Evolutionary conservation across 2,329 filamentous ascomycete species (phyloP).

Genomic region (Lachnellula arida): DNA sequence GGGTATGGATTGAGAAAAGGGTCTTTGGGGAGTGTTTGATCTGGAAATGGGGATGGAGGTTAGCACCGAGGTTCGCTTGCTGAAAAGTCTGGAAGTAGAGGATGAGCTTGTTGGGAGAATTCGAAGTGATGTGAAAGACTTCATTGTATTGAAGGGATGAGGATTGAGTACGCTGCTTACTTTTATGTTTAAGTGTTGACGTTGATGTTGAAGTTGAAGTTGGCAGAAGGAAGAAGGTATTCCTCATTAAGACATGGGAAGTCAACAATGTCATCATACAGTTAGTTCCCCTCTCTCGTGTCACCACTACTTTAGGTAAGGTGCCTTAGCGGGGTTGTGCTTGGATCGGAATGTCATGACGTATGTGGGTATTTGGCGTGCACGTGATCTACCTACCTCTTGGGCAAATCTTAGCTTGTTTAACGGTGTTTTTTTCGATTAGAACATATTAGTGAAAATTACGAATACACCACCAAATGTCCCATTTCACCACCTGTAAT

Average conservation of each 20-base stretch:
- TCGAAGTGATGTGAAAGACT: constrained; percentile 6
- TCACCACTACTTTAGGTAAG: not conserved
- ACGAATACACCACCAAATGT: no score
- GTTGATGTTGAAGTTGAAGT: not conserved
- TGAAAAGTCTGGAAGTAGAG: not conserved
- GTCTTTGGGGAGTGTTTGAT: constrained; percentile 5
- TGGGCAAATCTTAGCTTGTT: no score
- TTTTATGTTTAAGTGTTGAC: no score
- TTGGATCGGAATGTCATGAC: not conserved
- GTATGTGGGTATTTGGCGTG: not conserved
- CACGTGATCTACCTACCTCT: not conserved
- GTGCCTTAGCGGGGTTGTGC: not conserved
- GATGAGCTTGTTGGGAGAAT: constrained; percentile 1
- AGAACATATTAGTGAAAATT: no score
- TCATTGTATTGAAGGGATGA: constrained; percentile 6
- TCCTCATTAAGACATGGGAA: not conserved
- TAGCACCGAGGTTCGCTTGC: constrained; percentile 7
- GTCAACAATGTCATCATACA: not conserved
- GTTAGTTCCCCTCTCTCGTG: not conserved
- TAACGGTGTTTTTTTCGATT: no score
- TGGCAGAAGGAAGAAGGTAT: not conserved
- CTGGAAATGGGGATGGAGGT: constrained; percentile 4
- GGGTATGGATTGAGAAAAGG: not conserved
- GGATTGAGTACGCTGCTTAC: not conserved
- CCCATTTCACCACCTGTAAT: no score